Percentiles rank a stretch among this genome's conserved stretches.
phyloP scores from a whole-genome alignment of 805 yeast species.

The Metschnikowia bowlesiae region DNA sequence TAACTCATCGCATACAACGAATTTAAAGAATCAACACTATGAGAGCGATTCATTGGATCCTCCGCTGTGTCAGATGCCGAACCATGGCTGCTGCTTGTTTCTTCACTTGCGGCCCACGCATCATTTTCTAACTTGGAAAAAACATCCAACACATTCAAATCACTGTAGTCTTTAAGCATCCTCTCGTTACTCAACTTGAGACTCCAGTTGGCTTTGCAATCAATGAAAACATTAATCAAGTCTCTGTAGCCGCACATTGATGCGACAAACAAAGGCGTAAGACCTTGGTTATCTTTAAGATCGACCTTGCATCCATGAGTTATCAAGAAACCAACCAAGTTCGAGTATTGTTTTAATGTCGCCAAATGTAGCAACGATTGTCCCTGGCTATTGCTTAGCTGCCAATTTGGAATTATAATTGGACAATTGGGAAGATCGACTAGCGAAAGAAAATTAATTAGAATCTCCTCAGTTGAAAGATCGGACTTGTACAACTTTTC shows the following conservation, averaged over 20 bases:
- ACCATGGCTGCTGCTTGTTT: slow-evolving; percentile 5
- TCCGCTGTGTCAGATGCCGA: slow-evolving; percentile 13
- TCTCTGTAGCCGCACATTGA: slow-evolving; percentile 69
- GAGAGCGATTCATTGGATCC: slow-evolving; percentile 25
- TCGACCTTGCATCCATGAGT: slow-evolving; percentile 67
- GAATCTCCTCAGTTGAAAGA: slow-evolving; percentile 46
- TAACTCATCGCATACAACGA: slow-evolving; percentile 36
- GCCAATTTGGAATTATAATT: slow-evolving; percentile 66
- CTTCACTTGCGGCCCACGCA: slow-evolving; percentile 9
- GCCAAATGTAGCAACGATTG: slow-evolving; percentile 89
- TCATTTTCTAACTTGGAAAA: slow-evolving; percentile 26
- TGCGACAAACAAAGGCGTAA: slow-evolving; percentile 86
- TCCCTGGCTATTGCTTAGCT: slow-evolving; percentile 75
- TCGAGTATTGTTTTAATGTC: slow-evolving; percentile 63
- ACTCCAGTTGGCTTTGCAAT: slow-evolving; percentile 58
- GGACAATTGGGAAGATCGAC: slow-evolving; percentile 65
- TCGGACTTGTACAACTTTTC: slow-evolving; percentile 43
- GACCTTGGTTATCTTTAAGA: slow-evolving; percentile 71
- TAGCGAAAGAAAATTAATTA: slow-evolving; percentile 49
- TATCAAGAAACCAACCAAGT: slow-evolving; percentile 59
- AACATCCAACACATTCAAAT: slow-evolving; percentile 41
- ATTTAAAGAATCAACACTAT: slow-evolving; percentile 37
- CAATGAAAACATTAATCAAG: slow-evolving; percentile 56
- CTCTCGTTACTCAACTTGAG: slow-evolving; percentile 49
- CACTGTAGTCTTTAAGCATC: slow-evolving; percentile 39